These are phyloP conservation scores for Penicillium olsonii DNA, from an alignment of 2,329 filamentous ascomycete genomes.

Conservation along the genomic window DNA sequence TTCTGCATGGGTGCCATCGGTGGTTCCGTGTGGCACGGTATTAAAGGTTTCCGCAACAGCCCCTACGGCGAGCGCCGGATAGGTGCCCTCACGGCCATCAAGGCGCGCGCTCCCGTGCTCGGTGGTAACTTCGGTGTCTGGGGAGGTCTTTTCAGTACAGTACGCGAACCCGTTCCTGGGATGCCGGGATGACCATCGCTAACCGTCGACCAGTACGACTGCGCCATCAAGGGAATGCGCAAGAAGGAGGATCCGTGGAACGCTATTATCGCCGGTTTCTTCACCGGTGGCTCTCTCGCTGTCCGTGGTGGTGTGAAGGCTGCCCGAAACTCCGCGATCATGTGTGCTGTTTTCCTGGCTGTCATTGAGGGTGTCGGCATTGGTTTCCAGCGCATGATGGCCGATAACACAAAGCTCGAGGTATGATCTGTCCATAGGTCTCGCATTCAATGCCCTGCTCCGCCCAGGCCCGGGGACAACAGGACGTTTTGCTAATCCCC, in stretches of 20 bases:
- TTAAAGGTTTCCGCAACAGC: slow-evolving; percentile 90
- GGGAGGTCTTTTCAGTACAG: slow-evolving; percentile 89
- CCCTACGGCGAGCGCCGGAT: slow-evolving; percentile 93
- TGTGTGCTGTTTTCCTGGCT: slow-evolving; percentile 88
- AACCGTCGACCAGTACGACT: slow-evolving; percentile 67
- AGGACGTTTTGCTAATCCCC: background rate
- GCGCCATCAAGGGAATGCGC: slow-evolving; percentile 87
- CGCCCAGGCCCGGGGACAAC: too few species aligned
- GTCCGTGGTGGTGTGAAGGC: slow-evolving; percentile 90
- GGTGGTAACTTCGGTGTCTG: slow-evolving; percentile 98
- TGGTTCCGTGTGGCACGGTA: slow-evolving; percentile 91
- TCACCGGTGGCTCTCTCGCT: slow-evolving; percentile 89
- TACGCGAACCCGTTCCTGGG: background rate
- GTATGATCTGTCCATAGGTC: background rate
- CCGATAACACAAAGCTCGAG: slow-evolving; percentile 81
- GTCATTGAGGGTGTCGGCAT: slow-evolving; percentile 98
- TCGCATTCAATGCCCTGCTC: too few species aligned
- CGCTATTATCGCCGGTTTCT: slow-evolving; percentile 95
- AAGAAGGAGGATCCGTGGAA: slow-evolving; percentile 99
- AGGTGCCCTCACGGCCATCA: slow-evolving; percentile 94
- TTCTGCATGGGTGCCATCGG: slow-evolving; percentile 91
- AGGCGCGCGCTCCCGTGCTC: slow-evolving; percentile 91
- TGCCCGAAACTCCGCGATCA: slow-evolving; percentile 92
- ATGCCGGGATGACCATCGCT: background rate
- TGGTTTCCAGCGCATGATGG: slow-evolving; percentile 91